These are phyloP conservation scores for Pezicula neosporulosa DNA, from an alignment of 2,329 filamentous ascomycete genomes.

Conservation along the genomic window DNA sequence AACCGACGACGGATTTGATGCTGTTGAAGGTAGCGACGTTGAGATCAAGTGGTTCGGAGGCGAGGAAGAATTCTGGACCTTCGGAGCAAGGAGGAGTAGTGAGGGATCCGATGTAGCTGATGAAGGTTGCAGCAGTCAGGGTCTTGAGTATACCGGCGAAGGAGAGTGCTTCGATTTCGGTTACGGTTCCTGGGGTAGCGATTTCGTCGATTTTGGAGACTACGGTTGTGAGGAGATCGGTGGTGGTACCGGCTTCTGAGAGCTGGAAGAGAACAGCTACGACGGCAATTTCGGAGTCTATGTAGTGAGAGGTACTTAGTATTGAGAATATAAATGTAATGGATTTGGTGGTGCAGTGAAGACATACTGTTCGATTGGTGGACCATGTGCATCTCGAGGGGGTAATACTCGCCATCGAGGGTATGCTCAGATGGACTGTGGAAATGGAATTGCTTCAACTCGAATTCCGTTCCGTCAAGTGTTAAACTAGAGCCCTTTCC, in stretches of 20 bases:
- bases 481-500: conserved; percentile 8
- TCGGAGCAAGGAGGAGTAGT: conserved; percentile 62
- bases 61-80: conserved; percentile 50
- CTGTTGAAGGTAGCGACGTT: conserved; percentile 45
- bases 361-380: conserved; percentile 29
- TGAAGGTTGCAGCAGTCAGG: conserved; percentile 5
- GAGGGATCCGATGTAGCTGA: conserved; percentile 52
- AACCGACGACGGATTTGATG: conserved; percentile 50
- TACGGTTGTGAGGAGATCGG: conserved; percentile 35
- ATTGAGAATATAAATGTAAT: too few relatives aligned
- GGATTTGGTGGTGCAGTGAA: too few relatives aligned
- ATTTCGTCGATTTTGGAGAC: conserved; percentile 13
- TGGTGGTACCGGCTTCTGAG: conserved; percentile 32
- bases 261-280: conserved; percentile 33
- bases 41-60: conserved; percentile 43
- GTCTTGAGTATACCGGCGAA: conserved; percentile 6
- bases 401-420: conserved; percentile 38
- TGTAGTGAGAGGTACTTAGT: background rate
- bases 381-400: conserved; percentile 40
- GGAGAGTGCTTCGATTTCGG: conserved; percentile 9
- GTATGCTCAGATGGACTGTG: conserved; percentile 58
- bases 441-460: conserved; percentile 51
- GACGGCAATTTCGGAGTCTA: conserved; percentile 26
- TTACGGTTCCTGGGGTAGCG: conserved; percentile 8
- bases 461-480: conserved; percentile 10